Evolutionary conservation across 2,329 filamentous ascomycete genomes (phyloP), one percentile per base, ranked within the genome.

Genomic region (Thermoascus crustaceus): DNA sequence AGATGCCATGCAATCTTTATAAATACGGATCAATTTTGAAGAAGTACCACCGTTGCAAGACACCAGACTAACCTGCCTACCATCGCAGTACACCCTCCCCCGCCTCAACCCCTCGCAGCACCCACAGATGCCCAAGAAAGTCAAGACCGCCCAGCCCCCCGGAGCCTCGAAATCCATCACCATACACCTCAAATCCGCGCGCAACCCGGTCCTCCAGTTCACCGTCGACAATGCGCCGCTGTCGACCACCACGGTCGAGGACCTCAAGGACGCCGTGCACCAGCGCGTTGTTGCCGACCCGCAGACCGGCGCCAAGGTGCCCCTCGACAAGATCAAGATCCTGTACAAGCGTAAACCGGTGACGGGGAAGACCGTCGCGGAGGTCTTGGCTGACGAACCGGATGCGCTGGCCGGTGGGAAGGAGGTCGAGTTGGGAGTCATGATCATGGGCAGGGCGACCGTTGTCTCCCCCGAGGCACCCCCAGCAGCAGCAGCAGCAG

Each of bases 311-410:
- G 55, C 57, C 21, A 49, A 52, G 20, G 46, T 63, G 6, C 40
- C 60, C 4, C 43, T 76, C n/a, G 76, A 81, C 24, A 94, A 93
- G 69, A 77, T 96, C 56, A 87, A 88, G 66, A 64, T 98, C 7
- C 66, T 98, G 42, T 75, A 82, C 55, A 84, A 84, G 60, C 93
- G 91, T 68, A 94, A 94, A 61, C 89, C 89, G 0, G 75, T 86
- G 0, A 57, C 73, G 0, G 86, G 94, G 46, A 91, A 89, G 66
- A 78, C 82, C 1, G 63, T 95, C 4, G 75, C 76, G 38, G 88
- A 94, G 39, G 55, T 93, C 1, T 47, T 88, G 1, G 70, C 69
- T 0, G 69, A 73, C 3, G 76, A 75, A 29, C 69, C 64, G 18
- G 69, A 49, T 11, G 51, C 54, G 37, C 41, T 60, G 26, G 40